Percentiles rank a stretch among this genome's conserved stretches.
Conservation (phyloP, 352 stramenopile genomes). For the Phytophthora sojae region DNA sequence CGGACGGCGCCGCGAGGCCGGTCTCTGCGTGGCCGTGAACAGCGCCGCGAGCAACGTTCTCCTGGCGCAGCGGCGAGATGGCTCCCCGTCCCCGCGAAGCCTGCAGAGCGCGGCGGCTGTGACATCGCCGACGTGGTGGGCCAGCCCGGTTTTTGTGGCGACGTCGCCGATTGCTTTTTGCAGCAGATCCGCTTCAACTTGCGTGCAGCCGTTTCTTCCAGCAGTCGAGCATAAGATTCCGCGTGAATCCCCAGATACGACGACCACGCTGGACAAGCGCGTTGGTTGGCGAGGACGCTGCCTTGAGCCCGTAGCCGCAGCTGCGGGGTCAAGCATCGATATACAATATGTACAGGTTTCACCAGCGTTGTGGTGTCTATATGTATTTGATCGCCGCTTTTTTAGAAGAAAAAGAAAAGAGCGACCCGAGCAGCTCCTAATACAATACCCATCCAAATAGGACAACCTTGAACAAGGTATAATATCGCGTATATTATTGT, state of each 20-base stretch:
- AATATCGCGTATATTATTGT: too few species aligned
- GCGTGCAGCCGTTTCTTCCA: constrained; percentile 14
- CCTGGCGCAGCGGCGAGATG: constrained; percentile 10
- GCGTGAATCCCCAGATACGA: constrained; percentile 26
- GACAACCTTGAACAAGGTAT: too few species aligned
- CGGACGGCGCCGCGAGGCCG: background rate
- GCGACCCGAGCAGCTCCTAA: too few species aligned
- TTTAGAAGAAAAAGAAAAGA: too few species aligned
- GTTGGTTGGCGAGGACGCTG: background rate
- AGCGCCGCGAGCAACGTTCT: constrained; percentile 24
- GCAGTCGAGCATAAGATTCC: constrained; percentile 25
- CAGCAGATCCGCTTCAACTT: constrained; percentile 32
- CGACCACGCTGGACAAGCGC: background rate
- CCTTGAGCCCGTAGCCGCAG: too few species aligned
- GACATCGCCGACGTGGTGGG: constrained; percentile 32
- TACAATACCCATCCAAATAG: too few species aligned
- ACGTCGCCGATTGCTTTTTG: constrained; percentile 6
- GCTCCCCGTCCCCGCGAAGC: constrained; percentile 14
- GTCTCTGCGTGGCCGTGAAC: constrained; percentile 6
- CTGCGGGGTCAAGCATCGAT: too few species aligned
- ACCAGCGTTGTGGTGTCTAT: too few species aligned
- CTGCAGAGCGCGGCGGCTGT: constrained; percentile 18
- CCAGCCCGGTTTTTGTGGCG: constrained; percentile 27
- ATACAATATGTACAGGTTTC: too few species aligned
- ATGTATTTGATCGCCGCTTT: too few species aligned